Conservation (phyloP, 257 asterid species). For the Petunia axillaris region DNA sequence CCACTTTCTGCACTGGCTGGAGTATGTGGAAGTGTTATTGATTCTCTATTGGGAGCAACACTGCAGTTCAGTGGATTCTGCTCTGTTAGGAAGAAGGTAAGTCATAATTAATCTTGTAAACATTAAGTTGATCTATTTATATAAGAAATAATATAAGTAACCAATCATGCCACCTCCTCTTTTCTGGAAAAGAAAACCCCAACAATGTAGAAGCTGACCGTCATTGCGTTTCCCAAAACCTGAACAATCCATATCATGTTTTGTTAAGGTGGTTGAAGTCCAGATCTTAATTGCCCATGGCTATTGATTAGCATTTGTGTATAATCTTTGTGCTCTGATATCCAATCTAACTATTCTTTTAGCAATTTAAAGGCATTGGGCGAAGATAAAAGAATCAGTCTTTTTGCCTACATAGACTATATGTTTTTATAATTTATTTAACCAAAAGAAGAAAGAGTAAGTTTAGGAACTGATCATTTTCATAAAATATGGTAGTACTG, state of each 20-base stretch:
- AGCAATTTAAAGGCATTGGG: not conserved
- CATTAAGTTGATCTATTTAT: not conserved
- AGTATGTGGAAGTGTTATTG: constrained; percentile 77
- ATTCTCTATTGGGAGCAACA: constrained; percentile 94
- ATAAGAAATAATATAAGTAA: not conserved
- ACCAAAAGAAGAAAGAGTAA: not conserved
- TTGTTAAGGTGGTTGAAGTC: constrained; percentile 6
- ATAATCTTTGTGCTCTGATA: not conserved
- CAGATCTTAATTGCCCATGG: not conserved
- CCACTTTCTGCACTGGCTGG: constrained; percentile 88
- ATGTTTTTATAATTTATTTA: constrained; percentile 13
- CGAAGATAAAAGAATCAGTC: not conserved
- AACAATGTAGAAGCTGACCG: not conserved
- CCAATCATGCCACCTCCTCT: not conserved
- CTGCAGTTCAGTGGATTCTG: constrained; percentile 93
- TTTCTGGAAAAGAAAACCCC: constrained; percentile 19
- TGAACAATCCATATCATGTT: not conserved
- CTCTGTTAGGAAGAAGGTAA: constrained; percentile 87
- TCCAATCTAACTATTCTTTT: constrained; percentile 8
- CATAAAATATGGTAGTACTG: not conserved
- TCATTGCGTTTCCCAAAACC: not conserved
- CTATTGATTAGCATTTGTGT: not conserved
- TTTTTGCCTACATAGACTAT: constrained; percentile 1
- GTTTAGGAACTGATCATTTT: constrained; percentile 19
- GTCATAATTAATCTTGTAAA: not conserved